A percentile compares a stretch with the other conserved stretches of the same genome.
Conservation (phyloP, 805 yeast genomes). For the Lipomyces starkeyi region DNA sequence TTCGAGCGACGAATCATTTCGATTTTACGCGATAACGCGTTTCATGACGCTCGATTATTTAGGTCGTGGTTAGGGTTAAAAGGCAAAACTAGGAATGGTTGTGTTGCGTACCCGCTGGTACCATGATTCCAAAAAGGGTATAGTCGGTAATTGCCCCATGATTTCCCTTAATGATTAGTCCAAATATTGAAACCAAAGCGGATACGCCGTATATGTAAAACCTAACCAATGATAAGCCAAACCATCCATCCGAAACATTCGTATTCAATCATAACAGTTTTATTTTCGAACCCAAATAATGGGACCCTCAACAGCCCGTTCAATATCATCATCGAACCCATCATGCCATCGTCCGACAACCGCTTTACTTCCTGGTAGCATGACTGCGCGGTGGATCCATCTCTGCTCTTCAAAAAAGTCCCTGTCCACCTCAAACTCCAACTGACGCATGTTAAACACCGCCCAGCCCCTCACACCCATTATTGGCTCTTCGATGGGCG, state of each 20-base stretch:
- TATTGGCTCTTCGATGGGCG: conserved; percentile 33
- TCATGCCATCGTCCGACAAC: conserved; percentile 38
- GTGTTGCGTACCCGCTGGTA: too few relatives aligned
- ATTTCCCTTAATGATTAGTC: neutral
- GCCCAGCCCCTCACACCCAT: conserved; percentile 38
- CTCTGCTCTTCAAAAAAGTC: conserved; percentile 35
- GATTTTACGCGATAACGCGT: too few relatives aligned
- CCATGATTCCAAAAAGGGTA: too few relatives aligned
- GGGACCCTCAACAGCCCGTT: conserved; percentile 36
- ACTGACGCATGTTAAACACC: conserved; percentile 27
- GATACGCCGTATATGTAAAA: neutral
- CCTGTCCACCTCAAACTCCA: conserved; percentile 34
- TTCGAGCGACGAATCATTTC: too few relatives aligned
- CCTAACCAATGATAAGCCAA: too few relatives aligned
- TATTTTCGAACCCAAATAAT: conserved; percentile 32
- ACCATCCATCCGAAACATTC: too few relatives aligned
- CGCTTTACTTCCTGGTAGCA: conserved; percentile 36
- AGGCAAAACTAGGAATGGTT: too few relatives aligned
- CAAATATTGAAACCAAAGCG: neutral
- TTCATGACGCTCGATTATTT: too few relatives aligned
- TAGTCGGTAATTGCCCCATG: too few relatives aligned
- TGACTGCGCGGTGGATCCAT: conserved; percentile 35
- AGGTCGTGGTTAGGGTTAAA: too few relatives aligned
- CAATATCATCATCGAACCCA: conserved; percentile 33
- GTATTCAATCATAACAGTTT: neutral